These are phyloP conservation scores for Russula sp. DNA, from an alignment of 768 basidiomycete species.

Conservation along the genomic window DNA sequence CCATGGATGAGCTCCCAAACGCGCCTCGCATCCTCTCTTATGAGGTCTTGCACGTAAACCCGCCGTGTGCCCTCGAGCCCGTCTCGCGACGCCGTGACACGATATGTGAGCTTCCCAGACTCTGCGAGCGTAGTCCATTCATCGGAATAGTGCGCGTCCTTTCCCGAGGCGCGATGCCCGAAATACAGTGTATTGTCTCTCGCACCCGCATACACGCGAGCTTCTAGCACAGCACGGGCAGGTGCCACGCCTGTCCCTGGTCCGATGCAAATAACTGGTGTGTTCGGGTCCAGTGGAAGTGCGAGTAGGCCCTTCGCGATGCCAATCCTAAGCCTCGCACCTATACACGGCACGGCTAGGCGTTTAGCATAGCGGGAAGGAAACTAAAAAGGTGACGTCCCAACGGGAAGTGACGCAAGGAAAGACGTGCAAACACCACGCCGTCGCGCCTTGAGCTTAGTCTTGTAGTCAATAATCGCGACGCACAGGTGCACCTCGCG, in stretches of 20 bases:
- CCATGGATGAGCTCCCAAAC: no score
- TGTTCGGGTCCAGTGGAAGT: constrained; percentile 46
- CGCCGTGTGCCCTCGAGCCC: no score
- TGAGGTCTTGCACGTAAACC: no score
- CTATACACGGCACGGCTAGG: constrained; percentile 31
- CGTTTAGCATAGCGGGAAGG: background rate
- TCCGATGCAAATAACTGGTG: constrained; percentile 82
- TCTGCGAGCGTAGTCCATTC: no score
- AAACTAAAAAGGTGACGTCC: background rate
- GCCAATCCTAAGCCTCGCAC: constrained; percentile 54
- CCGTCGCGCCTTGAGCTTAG: constrained; percentile 71
- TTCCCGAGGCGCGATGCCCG: no score
- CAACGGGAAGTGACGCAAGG: constrained; percentile 48
- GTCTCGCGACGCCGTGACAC: no score
- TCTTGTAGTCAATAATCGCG: constrained; percentile 86
- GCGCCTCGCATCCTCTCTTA: no score
- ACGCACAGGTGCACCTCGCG: constrained; percentile 78
- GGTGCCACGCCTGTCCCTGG: constrained; percentile 96
- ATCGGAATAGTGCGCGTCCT: no score
- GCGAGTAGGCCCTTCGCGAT: constrained; percentile 58
- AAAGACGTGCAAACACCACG: constrained; percentile 82
- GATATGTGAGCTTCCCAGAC: no score
- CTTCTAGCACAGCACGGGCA: constrained; percentile 80
- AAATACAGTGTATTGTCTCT: no score
- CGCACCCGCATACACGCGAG: constrained; percentile 48